phyloP scores from a whole-genome alignment of 495 filamentous ascomycete species.

The Hyaloscypha bicolor region DNA sequence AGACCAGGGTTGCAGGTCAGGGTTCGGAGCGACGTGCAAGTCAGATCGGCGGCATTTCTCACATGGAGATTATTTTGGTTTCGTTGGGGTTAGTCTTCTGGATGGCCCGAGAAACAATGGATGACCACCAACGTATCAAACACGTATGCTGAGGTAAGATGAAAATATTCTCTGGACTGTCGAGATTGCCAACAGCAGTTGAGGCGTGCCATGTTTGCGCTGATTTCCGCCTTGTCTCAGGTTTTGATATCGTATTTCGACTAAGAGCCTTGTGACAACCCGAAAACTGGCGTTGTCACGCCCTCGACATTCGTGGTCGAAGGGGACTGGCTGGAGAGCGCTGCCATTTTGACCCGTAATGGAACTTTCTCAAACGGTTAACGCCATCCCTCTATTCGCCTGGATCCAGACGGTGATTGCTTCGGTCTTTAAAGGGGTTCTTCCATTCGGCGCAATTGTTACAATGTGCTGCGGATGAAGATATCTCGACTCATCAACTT shows the following conservation, averaged over 20 bases:
- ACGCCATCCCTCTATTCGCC: constrained; percentile 22
- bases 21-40: constrained; percentile 15
- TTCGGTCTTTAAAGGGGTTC: background rate
- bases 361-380: constrained; percentile 25
- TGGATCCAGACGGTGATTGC: constrained; percentile 8
- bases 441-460: background rate
- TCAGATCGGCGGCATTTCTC: constrained; percentile 26
- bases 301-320: constrained; percentile 30
- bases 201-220: constrained; percentile 14
- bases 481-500: constrained; percentile 12
- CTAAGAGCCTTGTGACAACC: constrained; percentile 24
- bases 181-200: background rate
- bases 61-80: constrained; percentile 12
- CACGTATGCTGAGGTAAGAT: constrained; percentile 13
- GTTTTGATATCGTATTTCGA: constrained; percentile 5
- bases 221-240: constrained; percentile 20
- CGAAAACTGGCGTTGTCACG: constrained; percentile 2
- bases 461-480: background rate
- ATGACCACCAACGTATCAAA: constrained; percentile 13
- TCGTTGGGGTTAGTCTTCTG: constrained; percentile 4
- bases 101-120: background rate
- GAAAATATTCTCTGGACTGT: background rate
- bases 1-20: constrained; percentile 1
- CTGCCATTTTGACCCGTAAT: constrained; percentile 14
- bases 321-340: constrained; percentile 26